phyloP scores from a whole-genome alignment of 805 yeast genomes.

The Isabelozyma rhagii region DNA sequence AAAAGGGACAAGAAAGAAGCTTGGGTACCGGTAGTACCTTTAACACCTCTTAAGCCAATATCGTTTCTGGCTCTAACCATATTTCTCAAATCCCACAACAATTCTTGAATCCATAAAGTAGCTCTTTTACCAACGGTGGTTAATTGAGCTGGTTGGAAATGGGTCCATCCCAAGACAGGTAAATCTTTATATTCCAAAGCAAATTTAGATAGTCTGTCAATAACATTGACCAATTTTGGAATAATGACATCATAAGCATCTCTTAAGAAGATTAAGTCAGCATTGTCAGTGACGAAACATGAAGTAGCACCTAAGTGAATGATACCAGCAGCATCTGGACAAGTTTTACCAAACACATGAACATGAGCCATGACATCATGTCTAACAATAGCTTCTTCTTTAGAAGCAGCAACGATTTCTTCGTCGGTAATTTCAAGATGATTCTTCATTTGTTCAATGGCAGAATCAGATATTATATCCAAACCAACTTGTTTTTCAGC shows the following conservation, averaged over 20 bases:
- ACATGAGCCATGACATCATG: slow-evolving; percentile 99
- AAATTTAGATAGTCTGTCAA: slow-evolving; percentile 82
- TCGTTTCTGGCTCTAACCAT: slow-evolving; percentile 95
- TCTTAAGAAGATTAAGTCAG: slow-evolving; percentile 92
- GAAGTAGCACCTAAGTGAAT: slow-evolving; percentile 98
- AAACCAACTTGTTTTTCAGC: slow-evolving; percentile 94
- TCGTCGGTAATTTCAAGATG: slow-evolving; percentile 86
- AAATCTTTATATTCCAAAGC: slow-evolving; percentile 90
- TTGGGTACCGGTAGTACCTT: slow-evolving; percentile 99
- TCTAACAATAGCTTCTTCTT: slow-evolving; percentile 96
- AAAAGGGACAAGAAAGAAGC: slow-evolving; percentile 92
- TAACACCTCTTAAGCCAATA: slow-evolving; percentile 94
- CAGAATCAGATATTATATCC: slow-evolving; percentile 81
- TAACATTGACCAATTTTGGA: slow-evolving; percentile 94
- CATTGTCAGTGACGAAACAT: slow-evolving; percentile 96
- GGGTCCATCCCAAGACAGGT: slow-evolving; percentile 99
- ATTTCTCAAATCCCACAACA: slow-evolving; percentile 96
- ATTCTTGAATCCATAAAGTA: slow-evolving; percentile 95
- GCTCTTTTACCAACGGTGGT: slow-evolving; percentile 99
- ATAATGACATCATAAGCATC: slow-evolving; percentile 92
- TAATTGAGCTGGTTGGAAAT: slow-evolving; percentile 98
- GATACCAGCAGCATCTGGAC: slow-evolving; percentile 96
- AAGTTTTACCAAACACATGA: slow-evolving; percentile 86
- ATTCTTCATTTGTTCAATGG: slow-evolving; percentile 77
- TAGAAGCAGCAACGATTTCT: slow-evolving; percentile 83